phyloP scores from a whole-genome alignment of 1,284 basidiomycete genomes.

The Laetiporus sulphureus region DNA sequence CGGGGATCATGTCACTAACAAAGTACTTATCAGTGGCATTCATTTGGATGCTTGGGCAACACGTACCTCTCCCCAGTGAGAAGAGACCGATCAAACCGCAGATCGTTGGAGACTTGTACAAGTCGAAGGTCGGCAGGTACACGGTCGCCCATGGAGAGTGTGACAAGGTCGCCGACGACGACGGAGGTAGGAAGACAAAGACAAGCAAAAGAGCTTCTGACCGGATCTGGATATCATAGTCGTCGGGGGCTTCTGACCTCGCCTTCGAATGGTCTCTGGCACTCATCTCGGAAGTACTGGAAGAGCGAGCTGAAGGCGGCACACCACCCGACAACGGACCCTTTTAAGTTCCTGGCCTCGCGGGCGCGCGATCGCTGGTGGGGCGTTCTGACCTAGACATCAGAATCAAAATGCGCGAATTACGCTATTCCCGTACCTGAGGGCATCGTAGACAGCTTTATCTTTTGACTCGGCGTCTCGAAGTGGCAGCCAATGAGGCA shows the following conservation, averaged over 20 bases:
- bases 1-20: constrained; percentile 42
- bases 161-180: constrained; percentile 26
- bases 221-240: constrained; percentile 15
- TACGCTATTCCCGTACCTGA: no score
- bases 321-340: no score
- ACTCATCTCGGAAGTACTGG: no score
- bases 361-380: no score
- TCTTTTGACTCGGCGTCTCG: no score
- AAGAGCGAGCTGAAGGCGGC: no score
- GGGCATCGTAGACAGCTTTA: no score
- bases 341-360: no score
- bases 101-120: constrained; percentile 39
- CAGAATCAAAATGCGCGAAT: no score
- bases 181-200: constrained; percentile 9
- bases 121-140: constrained; percentile 46
- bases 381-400: no score
- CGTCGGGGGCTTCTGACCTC: constrained; percentile 1
- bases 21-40: not conserved
- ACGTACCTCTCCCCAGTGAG: constrained; percentile 49
- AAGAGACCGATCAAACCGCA: constrained; percentile 58
- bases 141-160: constrained; percentile 33
- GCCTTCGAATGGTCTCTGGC: not conserved
- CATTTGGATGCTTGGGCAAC: not conserved
- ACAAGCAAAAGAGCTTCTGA: constrained; percentile 1
- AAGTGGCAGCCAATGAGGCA: no score